Base-by-base conservation (phyloP, 1,284 basidiomycete genomes). In the Cryptococcus sp. region DNA sequence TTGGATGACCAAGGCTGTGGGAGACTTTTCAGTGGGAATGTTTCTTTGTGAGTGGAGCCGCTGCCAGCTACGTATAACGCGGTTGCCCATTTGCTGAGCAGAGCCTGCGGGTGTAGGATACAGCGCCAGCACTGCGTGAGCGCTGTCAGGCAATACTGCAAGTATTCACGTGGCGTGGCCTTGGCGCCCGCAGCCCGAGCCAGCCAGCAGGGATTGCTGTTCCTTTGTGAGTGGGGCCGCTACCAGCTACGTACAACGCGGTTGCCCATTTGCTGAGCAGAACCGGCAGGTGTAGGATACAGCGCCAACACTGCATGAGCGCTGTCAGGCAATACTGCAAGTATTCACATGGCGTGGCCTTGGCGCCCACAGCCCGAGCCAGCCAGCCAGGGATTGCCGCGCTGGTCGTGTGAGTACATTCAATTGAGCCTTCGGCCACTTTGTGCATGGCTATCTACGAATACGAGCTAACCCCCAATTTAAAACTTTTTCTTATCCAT, bases 401-500 rank as follows among this genome's bases (percentile, higher is more conserved):
- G 28, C 28, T 5, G 28, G 28, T 33, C 28, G 40, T 43, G 21
- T 43, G 40, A 21, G 21, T 43, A 12, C 40, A 43, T 15, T 18
- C 16, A n/a, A n/a, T n/a, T n/a, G n/a, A n/a, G 21, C n/a, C 13
- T 43, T 8, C 7, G n/a, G n/a, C 40, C n/a, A 43, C 21, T 12
- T 21, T 15, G 16, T 43, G 21, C 21, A 43, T 18, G n/a, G 40
- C n/a, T 8, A 43, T 43, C 7, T 18, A 40, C 40, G 40, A 8
- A 43, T 15, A 24, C 20, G 42, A 4, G 28, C 28, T 9, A 40
- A n/a, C 21, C 24, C 35, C 11, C 21, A n/a, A 20, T 15, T 21
- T 35, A 50, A 18, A 46, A 52, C 50, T 64, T 64, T 62, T 65
- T 71, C 54, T 63, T 67, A 53, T 77, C 74, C 73, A 76, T 76